Evolutionary conservation across 2,329 filamentous ascomycete species (phyloP).

Genomic region (Sarocladium strictum): DNA sequence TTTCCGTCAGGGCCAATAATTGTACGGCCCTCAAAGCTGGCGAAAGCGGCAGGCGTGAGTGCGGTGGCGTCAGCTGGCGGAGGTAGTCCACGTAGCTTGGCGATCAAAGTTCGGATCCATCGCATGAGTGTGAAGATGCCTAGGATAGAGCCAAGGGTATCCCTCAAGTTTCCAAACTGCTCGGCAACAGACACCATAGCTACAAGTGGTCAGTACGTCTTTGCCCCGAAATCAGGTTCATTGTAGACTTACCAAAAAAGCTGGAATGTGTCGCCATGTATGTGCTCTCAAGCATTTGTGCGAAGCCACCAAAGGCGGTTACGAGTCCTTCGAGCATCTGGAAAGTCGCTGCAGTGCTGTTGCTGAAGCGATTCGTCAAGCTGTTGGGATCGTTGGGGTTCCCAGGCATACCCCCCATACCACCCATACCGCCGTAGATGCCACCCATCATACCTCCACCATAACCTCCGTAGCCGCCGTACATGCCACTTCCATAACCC

Average conservation of each 20-base stretch:
- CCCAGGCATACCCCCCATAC: constrained; percentile 37
- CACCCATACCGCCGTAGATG: constrained; percentile 39
- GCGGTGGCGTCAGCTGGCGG: constrained; percentile 81
- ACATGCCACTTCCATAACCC: constrained; percentile 31
- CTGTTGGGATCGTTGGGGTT: constrained; percentile 82
- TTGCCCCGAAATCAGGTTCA: not conserved
- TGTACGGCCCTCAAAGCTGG: constrained; percentile 72
- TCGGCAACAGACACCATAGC: constrained; percentile 98
- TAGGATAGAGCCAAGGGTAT: constrained; percentile 86
- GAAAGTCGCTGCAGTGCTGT: constrained; percentile 93
- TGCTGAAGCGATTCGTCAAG: constrained; percentile 89
- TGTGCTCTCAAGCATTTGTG: constrained; percentile 98
- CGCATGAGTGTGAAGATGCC: constrained; percentile 95
- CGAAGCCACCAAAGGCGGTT: constrained; percentile 92
- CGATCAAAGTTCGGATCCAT: constrained; percentile 87
- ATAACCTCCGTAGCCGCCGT: constrained; percentile 32
- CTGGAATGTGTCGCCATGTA: constrained; percentile 99
- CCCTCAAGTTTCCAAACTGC: constrained; percentile 88
- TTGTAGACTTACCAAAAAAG: constrained; percentile 73
- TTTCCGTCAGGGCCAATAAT: constrained; percentile 54
- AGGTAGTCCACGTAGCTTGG: constrained; percentile 87
- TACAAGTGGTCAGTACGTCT: constrained; percentile 25
- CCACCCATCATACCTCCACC: constrained; percentile 32
- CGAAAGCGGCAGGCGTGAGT: constrained; percentile 86
- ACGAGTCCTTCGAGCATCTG: constrained; percentile 98